These are phyloP conservation scores for Solanum sparsipilum DNA, from an alignment of 257 asterid genomes.

Conservation along the genomic window DNA sequence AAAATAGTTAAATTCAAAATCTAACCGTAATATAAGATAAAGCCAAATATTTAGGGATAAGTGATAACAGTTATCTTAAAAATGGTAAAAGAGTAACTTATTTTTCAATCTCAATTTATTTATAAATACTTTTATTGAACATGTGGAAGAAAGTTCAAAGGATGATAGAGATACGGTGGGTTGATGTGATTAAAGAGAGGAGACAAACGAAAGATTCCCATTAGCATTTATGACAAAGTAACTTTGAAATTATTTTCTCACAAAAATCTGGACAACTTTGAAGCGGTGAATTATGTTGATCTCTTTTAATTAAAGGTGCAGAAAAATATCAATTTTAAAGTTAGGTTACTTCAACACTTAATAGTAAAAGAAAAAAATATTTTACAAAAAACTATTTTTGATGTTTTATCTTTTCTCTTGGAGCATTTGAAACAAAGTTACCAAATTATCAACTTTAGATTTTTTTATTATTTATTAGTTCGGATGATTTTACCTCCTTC, in stretches of 20 bases:
- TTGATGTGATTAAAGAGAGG: slow-evolving; percentile 53
- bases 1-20: no score
- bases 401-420: neutral
- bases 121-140: neutral
- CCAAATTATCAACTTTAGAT: neutral
- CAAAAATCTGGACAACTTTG: slow-evolving; percentile 7
- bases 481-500: neutral
- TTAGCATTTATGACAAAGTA: slow-evolving; percentile 64
- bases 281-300: neutral
- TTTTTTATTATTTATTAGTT: no score
- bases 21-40: no score
- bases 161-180: neutral
- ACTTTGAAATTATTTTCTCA: slow-evolving; percentile 33
- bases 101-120: neutral
- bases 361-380: neutral
- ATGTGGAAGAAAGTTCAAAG: neutral
- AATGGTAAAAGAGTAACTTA: no score
- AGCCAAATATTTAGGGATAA: neutral
- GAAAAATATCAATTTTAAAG: neutral
- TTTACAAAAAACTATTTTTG: no score
- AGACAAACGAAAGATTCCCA: slow-evolving; percentile 57
- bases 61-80: no score
- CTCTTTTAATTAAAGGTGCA: neutral
- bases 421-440: neutral
- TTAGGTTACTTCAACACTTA: neutral